Conservation (phyloP, 805 yeast species). For the Kluyveromyces siamensis region DNA sequence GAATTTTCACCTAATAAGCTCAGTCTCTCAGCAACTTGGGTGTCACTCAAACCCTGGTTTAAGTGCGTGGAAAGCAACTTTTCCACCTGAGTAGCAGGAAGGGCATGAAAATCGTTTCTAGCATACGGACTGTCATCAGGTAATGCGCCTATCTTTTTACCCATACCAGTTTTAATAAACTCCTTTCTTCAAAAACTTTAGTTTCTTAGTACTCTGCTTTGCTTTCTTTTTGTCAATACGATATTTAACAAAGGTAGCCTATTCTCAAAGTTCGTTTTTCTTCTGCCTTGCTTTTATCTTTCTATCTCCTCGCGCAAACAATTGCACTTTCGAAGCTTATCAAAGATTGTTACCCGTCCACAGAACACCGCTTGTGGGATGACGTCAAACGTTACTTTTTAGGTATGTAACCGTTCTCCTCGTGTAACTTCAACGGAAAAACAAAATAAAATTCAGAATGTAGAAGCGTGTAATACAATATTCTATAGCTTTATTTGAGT, state of each 20-base stretch:
- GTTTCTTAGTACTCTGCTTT: not conserved
- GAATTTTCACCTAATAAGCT: constrained; percentile 73
- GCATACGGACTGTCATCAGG: constrained; percentile 28
- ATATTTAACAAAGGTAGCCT: not conserved
- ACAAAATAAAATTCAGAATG: no score
- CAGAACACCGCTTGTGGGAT: no score
- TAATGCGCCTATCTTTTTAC: not conserved
- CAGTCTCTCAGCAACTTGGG: constrained; percentile 62
- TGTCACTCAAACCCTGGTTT: constrained; percentile 49
- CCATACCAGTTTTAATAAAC: not conserved
- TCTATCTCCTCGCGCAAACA: not conserved
- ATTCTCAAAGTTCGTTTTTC: no score
- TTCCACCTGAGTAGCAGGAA: constrained; percentile 54
- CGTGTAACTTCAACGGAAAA: not conserved
- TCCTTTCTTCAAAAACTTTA: not conserved
- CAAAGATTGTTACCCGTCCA: not conserved
- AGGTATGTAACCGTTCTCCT: not conserved
- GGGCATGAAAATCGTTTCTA: constrained; percentile 50
- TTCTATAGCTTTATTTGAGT: not conserved
- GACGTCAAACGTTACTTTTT: not conserved
- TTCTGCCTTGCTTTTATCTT: not conserved
- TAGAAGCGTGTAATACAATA: not conserved
- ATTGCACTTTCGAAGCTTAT: not conserved
- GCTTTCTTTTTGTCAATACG: not conserved
- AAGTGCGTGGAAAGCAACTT: constrained; percentile 52